Percentiles rank a stretch among this genome's conserved stretches.
phyloP scores from a whole-genome alignment of 805 yeast species.

The Pachysolen tannophilus region DNA sequence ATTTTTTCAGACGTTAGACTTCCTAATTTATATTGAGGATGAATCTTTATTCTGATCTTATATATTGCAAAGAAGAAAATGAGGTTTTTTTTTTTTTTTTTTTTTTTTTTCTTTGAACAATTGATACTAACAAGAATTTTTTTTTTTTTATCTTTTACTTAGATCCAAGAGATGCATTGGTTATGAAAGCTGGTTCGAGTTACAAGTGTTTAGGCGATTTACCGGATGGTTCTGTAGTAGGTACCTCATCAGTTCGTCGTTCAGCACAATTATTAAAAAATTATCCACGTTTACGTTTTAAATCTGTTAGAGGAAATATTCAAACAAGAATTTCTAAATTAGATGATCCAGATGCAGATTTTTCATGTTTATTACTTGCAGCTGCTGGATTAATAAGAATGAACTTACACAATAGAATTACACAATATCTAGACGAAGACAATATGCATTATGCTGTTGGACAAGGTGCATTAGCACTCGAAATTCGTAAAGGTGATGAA shows the following conservation, averaged over 20 bases:
- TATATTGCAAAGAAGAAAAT: neutral
- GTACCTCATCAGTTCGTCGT: constrained; percentile 91
- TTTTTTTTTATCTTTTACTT: no score
- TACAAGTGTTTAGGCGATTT: constrained; percentile 63
- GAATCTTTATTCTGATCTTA: neutral
- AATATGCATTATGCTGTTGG: constrained; percentile 96
- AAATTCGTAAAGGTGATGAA: constrained; percentile 66
- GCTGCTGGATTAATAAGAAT: constrained; percentile 84
- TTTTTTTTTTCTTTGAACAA: neutral
- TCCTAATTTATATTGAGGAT: constrained; percentile 26
- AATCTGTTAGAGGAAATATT: constrained; percentile 78
- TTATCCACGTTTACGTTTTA: constrained; percentile 70
- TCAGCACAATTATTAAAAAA: constrained; percentile 81
- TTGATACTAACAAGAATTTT: constrained; percentile 7
- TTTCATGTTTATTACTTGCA: constrained; percentile 75
- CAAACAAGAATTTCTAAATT: constrained; percentile 77
- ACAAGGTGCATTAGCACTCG: constrained; percentile 96
- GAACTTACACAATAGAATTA: constrained; percentile 67
- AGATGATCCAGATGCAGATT: constrained; percentile 61
- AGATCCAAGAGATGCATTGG: constrained; percentile 90
- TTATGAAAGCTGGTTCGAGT: constrained; percentile 59
- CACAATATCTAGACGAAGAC: constrained; percentile 59
- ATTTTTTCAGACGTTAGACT: constrained; percentile 32
- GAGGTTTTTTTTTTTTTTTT: constrained; percentile 3
- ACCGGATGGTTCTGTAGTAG: constrained; percentile 82